Evolutionary conservation across 2,329 filamentous ascomycete species (phyloP).

Genomic region (Neonectria faginata): DNA sequence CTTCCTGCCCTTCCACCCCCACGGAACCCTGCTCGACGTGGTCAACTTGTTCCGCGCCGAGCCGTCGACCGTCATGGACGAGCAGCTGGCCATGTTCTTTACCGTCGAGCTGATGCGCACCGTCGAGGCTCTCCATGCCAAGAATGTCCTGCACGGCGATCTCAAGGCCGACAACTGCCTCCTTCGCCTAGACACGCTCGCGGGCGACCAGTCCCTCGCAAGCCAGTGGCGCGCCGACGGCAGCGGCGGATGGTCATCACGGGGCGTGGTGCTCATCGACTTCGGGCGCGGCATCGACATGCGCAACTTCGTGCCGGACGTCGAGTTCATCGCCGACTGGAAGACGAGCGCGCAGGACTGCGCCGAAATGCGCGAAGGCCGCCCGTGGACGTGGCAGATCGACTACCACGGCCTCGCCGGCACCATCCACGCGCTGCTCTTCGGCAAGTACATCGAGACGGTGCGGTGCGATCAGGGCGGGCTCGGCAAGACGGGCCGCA

Average conservation of each 20-base stretch:
- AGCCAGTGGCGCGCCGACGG: slow-evolving; percentile 80
- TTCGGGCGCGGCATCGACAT: slow-evolving; percentile 96
- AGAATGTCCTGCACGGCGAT: slow-evolving; percentile 88
- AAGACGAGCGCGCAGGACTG: slow-evolving; percentile 89
- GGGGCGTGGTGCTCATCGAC: slow-evolving; percentile 90
- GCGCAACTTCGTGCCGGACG: slow-evolving; percentile 79
- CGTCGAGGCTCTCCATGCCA: slow-evolving; percentile 85
- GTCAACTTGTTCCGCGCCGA: slow-evolving; percentile 87
- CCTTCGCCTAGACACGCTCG: slow-evolving; percentile 75
- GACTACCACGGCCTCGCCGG: slow-evolving; percentile 95
- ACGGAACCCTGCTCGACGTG: slow-evolving; percentile 94
- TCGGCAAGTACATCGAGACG: slow-evolving; percentile 95
- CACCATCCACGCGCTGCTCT: slow-evolving; percentile 87
- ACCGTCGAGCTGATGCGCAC: slow-evolving; percentile 90
- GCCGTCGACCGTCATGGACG: slow-evolving; percentile 82
- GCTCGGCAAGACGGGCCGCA: slow-evolving; percentile 70
- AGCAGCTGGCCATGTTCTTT: slow-evolving; percentile 95
- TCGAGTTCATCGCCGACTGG: slow-evolving; percentile 94
- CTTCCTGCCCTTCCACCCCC: slow-evolving; percentile 85
- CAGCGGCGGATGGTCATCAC: slow-evolving; percentile 79
- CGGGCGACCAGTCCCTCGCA: slow-evolving; percentile 61
- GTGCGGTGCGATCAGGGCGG: slow-evolving; percentile 66
- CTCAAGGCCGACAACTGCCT: slow-evolving; percentile 97
- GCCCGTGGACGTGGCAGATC: slow-evolving; percentile 97
- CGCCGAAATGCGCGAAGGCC: slow-evolving; percentile 91